Conservation (phyloP, 2,329 filamentous ascomycete genomes). For the Fusarium newnesense region DNA sequence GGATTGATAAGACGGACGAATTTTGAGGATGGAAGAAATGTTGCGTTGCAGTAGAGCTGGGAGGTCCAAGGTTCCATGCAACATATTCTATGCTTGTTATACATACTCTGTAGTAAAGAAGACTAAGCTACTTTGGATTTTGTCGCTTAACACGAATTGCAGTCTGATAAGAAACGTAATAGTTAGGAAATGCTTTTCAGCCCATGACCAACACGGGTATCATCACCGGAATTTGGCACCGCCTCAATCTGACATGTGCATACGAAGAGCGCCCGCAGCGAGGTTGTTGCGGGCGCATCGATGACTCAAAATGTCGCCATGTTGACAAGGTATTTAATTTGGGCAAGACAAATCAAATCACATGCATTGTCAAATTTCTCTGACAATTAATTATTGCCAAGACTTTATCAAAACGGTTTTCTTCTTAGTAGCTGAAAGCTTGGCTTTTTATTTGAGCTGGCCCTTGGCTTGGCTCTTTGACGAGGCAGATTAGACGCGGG, state of each 20-base stretch:
- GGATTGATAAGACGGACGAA: not conserved
- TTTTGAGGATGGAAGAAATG: not conserved
- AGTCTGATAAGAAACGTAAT: not conserved
- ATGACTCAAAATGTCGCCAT: not conserved
- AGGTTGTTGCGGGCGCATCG: not conserved
- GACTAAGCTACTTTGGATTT: too few species aligned
- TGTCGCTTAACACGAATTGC: not conserved
- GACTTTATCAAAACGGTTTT: not conserved
- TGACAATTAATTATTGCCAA: not conserved
- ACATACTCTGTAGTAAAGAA: too few species aligned
- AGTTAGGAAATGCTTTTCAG: fast-evolving
- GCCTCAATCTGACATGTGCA: not conserved
- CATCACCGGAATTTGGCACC: not conserved
- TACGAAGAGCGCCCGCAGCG: not conserved
- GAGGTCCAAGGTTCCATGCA: not conserved
- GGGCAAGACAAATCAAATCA: not conserved
- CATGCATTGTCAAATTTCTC: not conserved
- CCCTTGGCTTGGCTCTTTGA: too few species aligned
- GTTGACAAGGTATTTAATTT: not conserved
- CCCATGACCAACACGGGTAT: not conserved
- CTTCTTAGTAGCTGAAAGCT: not conserved
- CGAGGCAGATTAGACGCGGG: not conserved
- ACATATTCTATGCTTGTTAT: not conserved
- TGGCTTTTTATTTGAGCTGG: not conserved
- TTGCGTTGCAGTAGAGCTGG: not conserved